phyloP scores from a whole-genome alignment of 1,139 yeast species.

The Saccharomyces hybrid region DNA sequence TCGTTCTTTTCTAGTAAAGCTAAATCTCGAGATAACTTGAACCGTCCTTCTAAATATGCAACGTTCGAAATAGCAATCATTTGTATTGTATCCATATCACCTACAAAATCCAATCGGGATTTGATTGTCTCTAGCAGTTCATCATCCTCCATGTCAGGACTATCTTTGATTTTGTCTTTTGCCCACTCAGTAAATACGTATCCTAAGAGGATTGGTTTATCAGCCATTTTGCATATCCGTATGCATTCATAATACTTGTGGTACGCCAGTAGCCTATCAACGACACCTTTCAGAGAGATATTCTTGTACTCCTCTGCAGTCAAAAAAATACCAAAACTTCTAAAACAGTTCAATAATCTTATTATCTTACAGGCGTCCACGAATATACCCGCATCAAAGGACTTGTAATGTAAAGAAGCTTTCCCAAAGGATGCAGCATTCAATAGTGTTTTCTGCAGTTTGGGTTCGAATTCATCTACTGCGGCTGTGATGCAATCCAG shows the following conservation, averaged over 20 bases:
- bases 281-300: slow-evolving; percentile 47
- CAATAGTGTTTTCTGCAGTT: slow-evolving; percentile 72
- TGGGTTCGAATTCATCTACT: slow-evolving; percentile 63
- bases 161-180: slow-evolving; percentile 53
- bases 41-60: slow-evolving; percentile 81
- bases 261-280: slow-evolving; percentile 53
- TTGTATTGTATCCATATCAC: slow-evolving; percentile 36
- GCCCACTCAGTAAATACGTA: slow-evolving; percentile 75
- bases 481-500: slow-evolving; percentile 69
- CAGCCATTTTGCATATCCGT: slow-evolving; percentile 41
- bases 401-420: slow-evolving; percentile 38
- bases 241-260: slow-evolving; percentile 58
- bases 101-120: slow-evolving; percentile 29
- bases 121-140: slow-evolving; percentile 49
- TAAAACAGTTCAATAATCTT: slow-evolving; percentile 46
- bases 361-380: slow-evolving; percentile 52
- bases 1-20: slow-evolving; percentile 64
- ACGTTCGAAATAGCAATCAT: slow-evolving; percentile 57
- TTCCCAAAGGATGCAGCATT: slow-evolving; percentile 87
- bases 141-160: slow-evolving; percentile 49
- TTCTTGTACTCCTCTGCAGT: slow-evolving; percentile 48
- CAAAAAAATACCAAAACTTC: slow-evolving; percentile 59
- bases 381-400: slow-evolving; percentile 34
- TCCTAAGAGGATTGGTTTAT: neutral
- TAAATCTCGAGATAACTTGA: slow-evolving; percentile 54